These are phyloP conservation scores for Trichosphaerium sp. DNA, from an alignment of 78 protist genomes.

Conservation along the genomic window DNA sequence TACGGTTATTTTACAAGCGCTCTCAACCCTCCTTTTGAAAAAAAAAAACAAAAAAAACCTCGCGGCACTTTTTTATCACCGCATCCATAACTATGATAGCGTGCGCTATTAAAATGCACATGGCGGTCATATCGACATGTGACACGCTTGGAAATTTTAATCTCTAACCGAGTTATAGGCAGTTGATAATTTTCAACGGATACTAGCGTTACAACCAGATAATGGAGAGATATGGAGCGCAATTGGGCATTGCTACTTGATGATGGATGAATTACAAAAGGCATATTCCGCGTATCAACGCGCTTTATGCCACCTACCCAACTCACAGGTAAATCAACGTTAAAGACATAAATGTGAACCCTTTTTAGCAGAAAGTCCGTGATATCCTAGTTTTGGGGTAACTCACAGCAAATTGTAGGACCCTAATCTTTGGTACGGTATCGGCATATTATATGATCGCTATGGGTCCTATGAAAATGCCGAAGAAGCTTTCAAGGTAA, in stretches of 20 bases:
- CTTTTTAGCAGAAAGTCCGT: neutral
- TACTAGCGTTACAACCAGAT: constrained; percentile 20
- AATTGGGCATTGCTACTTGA: constrained; percentile 59
- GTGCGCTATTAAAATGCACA: neutral
- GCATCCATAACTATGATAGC: neutral
- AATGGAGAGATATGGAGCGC: constrained; percentile 72
- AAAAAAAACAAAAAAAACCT: neutral
- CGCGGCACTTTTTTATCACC: neutral
- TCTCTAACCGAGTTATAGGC: neutral
- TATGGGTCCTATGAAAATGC: constrained; percentile 76
- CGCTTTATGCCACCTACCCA: constrained; percentile 63
- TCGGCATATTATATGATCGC: constrained; percentile 73
- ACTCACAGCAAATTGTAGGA: constrained; percentile 6
- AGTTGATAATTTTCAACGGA: constrained; percentile 32
- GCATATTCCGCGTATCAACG: constrained; percentile 77
- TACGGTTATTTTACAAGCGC: neutral
- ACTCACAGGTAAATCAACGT: constrained; percentile 35
- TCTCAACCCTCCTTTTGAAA: neutral
- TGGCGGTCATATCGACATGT: neutral
- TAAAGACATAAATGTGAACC: neutral
- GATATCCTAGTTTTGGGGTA: neutral
- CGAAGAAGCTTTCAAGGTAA: constrained; percentile 75
- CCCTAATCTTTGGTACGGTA: constrained; percentile 80
- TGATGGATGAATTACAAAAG: constrained; percentile 70
- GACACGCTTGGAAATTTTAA: neutral